Conservation (phyloP, 345 rosid genomes). For the Hibiscus mutabilis region DNA sequence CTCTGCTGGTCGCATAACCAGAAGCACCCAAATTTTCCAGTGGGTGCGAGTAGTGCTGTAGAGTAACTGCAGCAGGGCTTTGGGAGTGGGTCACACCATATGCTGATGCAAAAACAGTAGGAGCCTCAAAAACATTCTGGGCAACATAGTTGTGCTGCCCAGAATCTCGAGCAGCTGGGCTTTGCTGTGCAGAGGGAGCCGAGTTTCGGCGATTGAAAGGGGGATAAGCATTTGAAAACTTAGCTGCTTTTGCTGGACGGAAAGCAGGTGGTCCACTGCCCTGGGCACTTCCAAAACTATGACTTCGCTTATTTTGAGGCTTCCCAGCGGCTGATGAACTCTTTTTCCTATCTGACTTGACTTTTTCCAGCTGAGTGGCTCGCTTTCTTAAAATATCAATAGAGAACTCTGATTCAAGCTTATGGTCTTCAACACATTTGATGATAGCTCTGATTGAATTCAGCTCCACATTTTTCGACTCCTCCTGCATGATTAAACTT, state of each 20-base stretch:
- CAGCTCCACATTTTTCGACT: conserved; percentile 38
- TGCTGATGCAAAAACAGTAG: conserved; percentile 22
- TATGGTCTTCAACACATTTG: conserved; percentile 55
- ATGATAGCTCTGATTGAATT: conserved; percentile 43
- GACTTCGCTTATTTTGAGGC: conserved; percentile 37
- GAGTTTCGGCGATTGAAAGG: conserved; percentile 33
- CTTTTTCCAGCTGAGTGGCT: conserved; percentile 39
- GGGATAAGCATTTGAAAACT: conserved; percentile 29
- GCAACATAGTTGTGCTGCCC: conserved; percentile 29
- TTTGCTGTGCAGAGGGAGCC: conserved; percentile 30
- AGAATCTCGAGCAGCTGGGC: conserved; percentile 41
- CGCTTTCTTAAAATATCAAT: conserved; percentile 35
- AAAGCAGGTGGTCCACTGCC: conserved; percentile 27
- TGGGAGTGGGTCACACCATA: conserved; percentile 29
- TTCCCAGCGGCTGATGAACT: conserved; percentile 28
- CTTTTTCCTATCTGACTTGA: conserved; percentile 34
- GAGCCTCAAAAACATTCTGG: conserved; percentile 36
- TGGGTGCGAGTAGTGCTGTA: conserved; percentile 31
- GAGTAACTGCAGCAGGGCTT: conserved; percentile 30
- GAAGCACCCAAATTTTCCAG: conserved; percentile 20
- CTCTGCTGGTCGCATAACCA: conserved; percentile 19
- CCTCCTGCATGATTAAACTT: conserved; percentile 36
- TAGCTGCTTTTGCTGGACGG: conserved; percentile 42
- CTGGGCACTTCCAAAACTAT: conserved; percentile 23
- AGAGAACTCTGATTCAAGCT: conserved; percentile 42